Conservation (phyloP, 1,284 basidiomycete species). For the Puccinia novopanici region DNA sequence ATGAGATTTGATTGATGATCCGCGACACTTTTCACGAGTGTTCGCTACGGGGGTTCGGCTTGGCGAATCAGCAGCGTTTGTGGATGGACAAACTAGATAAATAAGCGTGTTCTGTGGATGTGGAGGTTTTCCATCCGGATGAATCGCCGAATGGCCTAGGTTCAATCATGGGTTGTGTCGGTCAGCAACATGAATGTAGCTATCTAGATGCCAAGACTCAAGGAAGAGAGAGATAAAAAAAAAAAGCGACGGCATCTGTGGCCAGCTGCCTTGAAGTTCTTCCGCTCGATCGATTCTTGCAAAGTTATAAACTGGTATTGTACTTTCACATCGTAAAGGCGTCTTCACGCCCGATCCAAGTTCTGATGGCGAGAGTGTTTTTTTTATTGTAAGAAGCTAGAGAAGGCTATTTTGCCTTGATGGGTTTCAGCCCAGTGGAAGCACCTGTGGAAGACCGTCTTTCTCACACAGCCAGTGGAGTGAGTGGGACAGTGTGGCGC, state of each 20-base stretch:
- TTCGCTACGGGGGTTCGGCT: neutral
- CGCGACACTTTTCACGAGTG: neutral
- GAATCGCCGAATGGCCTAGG: conserved; percentile 4
- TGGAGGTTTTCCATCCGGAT: conserved; percentile 12
- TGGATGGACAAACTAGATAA: neutral
- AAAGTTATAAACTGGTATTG: no score
- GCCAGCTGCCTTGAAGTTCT: neutral
- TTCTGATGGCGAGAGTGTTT: no score
- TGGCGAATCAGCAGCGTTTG: neutral
- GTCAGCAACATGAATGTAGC: neutral
- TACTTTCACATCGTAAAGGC: no score
- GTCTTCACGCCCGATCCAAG: no score
- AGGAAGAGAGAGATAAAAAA: neutral
- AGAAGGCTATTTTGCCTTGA: neutral
- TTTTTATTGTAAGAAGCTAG: no score
- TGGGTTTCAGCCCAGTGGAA: neutral
- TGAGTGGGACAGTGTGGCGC: conserved; percentile 32
- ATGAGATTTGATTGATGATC: no score
- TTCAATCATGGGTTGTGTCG: neutral
- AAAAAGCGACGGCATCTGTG: no score
- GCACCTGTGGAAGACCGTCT: neutral
- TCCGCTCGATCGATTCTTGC: neutral
- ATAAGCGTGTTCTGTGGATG: neutral
- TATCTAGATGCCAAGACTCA: neutral
- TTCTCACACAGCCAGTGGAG: neutral